A percentile compares a stretch with the other conserved stretches of the same genome.
phyloP scores from a whole-genome alignment of 306 rosid genomes.

The Medicago lupulina region DNA sequence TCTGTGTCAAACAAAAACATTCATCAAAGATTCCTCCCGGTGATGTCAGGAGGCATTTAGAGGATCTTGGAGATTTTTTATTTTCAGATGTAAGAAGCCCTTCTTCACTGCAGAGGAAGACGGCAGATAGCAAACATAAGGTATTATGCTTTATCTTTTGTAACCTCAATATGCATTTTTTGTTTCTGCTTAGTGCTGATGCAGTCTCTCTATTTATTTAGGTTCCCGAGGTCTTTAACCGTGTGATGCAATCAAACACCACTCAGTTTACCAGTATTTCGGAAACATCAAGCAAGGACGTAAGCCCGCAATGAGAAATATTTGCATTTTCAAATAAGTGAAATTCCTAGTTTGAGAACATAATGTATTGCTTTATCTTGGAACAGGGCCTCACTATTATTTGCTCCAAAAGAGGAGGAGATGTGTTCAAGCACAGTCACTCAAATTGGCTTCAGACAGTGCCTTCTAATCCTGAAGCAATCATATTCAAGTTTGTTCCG shows the following conservation, averaged over 20 bases:
- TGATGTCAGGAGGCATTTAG: slow-evolving; percentile 80
- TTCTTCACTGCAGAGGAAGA: slow-evolving; percentile 68
- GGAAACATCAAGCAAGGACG: slow-evolving; percentile 96
- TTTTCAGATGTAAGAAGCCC: slow-evolving; percentile 91
- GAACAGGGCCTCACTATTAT: slow-evolving; percentile 84
- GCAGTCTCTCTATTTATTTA: slow-evolving; percentile 43
- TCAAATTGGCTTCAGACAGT: slow-evolving; percentile 96
- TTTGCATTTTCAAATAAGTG: slow-evolving; percentile 35
- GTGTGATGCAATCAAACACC: slow-evolving; percentile 83
- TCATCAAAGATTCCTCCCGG: slow-evolving; percentile 81
- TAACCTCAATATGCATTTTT: neutral
- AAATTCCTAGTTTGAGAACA: slow-evolving; percentile 30
- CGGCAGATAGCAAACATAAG: slow-evolving; percentile 72
- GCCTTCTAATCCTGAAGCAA: slow-evolving; percentile 90
- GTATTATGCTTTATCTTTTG: slow-evolving; percentile 47
- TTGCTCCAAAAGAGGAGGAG: slow-evolving; percentile 94
- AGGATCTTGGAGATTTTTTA: slow-evolving; percentile 92
- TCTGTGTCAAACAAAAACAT: slow-evolving; percentile 82
- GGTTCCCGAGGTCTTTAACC: slow-evolving; percentile 90
- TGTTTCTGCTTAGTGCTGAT: slow-evolving; percentile 36
- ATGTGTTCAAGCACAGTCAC: slow-evolving; percentile 72
- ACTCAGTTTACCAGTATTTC: slow-evolving; percentile 79
- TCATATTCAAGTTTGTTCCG: slow-evolving; percentile 90
- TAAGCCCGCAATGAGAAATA: slow-evolving; percentile 55
- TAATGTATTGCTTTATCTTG: slow-evolving; percentile 41